Percentiles rank a stretch among this genome's conserved stretches.
These are phyloP conservation scores for Discostella stelligera DNA, from an alignment of 352 stramenopile genomes.

Conservation along the genomic window DNA sequence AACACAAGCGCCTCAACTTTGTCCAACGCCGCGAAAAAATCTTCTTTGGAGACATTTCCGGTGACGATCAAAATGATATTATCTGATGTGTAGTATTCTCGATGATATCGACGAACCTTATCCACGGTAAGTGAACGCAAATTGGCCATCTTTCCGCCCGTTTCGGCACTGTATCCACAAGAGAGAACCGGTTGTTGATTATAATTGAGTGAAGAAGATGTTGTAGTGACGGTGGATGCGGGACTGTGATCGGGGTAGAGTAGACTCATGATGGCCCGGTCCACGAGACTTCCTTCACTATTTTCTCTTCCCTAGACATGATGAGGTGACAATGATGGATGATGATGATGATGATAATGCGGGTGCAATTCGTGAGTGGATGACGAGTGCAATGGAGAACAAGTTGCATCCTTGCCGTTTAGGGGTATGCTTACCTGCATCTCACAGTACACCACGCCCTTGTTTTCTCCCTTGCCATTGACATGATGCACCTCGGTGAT, in stretches of 20 bases:
- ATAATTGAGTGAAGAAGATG: neutral
- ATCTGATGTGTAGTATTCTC: slow-evolving; percentile 67
- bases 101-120: slow-evolving; percentile 59
- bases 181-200: neutral
- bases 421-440: slow-evolving; percentile 51
- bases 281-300: slow-evolving; percentile 49
- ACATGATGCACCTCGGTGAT: slow-evolving; percentile 72
- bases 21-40: slow-evolving; percentile 53
- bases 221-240: neutral
- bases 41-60: slow-evolving; percentile 42
- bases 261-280: slow-evolving; percentile 40
- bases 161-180: slow-evolving; percentile 58
- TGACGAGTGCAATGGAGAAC: neutral
- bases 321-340: neutral
- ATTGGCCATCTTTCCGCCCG: slow-evolving; percentile 56
- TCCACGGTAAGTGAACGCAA: slow-evolving; percentile 48
- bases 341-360: neutral
- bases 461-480: slow-evolving; percentile 58
- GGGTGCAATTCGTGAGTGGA: neutral
- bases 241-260: slow-evolving; percentile 46
- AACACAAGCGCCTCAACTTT: slow-evolving; percentile 48
- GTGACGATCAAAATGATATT: slow-evolving; percentile 66
- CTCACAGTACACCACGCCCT: slow-evolving; percentile 71
- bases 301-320: slow-evolving; percentile 50
- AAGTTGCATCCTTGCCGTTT: no score